phyloP scores from a whole-genome alignment of 108 stramenopile species.

The Skeletonema costatum region DNA sequence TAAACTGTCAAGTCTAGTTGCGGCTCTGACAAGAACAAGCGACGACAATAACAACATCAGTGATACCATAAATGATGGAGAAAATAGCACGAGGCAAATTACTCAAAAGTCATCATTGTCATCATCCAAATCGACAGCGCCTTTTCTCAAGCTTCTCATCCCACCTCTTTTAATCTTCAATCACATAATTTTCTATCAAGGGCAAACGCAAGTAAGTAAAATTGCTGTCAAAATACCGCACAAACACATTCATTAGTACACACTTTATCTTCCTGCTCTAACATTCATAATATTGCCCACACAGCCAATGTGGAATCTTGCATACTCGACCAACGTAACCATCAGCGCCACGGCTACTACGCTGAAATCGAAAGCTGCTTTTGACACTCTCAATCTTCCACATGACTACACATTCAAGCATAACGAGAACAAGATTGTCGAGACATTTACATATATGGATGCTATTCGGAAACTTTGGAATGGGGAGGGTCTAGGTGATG shows the following conservation, averaged over 20 bases:
- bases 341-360: constrained; percentile 69
- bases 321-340: constrained; percentile 49
- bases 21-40: constrained; percentile 2
- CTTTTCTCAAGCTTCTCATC: constrained; percentile 38
- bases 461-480: constrained; percentile 81
- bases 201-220: constrained; percentile 43
- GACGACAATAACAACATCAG: background rate
- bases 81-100: background rate
- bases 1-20: background rate
- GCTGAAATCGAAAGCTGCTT: constrained; percentile 44
- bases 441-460: constrained; percentile 84
- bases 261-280: too few relatives aligned
- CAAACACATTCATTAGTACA: too few relatives aligned
- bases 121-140: constrained; percentile 39
- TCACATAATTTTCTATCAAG: constrained; percentile 68
- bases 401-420: constrained; percentile 45
- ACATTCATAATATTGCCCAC: background rate
- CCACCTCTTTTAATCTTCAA: constrained; percentile 55
- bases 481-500: constrained; percentile 67
- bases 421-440: constrained; percentile 50
- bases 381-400: constrained; percentile 53
- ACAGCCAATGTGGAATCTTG: constrained; percentile 81
- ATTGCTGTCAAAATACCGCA: too few relatives aligned
- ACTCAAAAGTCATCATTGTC: constrained; percentile 39
- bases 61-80: background rate